These are phyloP conservation scores for Debaryomyces sp. DNA, from an alignment of 1,139 yeast species.

Conservation along the genomic window DNA sequence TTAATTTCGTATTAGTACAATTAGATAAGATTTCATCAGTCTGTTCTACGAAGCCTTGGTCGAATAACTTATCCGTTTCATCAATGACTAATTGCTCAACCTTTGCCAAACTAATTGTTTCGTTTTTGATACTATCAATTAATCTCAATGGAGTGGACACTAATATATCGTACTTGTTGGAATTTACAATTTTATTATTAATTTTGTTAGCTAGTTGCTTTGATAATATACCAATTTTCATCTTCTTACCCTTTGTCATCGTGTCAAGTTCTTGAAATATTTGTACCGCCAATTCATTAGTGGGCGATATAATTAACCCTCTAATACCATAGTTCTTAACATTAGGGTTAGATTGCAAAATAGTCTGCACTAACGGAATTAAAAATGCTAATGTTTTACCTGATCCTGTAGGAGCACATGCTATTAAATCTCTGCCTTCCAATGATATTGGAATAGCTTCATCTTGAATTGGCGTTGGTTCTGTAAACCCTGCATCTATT, in stretches of 20 bases:
- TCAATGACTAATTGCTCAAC: conserved; percentile 83
- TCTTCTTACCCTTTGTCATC: conserved; percentile 54
- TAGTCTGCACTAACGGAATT: conserved; percentile 74
- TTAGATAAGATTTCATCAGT: conserved; percentile 81
- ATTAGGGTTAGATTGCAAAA: conserved; percentile 28
- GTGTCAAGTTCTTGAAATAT: conserved; percentile 70
- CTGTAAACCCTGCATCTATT: conserved; percentile 67
- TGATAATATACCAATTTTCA: conserved; percentile 70
- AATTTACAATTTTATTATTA: conserved; percentile 56
- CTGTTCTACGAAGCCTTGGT: conserved; percentile 87
- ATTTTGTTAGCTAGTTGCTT: conserved; percentile 77
- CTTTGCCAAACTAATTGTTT: conserved; percentile 55
- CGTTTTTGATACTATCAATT: conserved; percentile 73
- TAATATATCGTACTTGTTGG: conserved; percentile 73
- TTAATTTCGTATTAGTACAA: conserved; percentile 56
- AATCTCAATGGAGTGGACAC: conserved; percentile 89
- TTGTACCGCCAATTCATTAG: conserved; percentile 82
- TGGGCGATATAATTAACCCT: conserved; percentile 87
- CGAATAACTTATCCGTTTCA: conserved; percentile 95
- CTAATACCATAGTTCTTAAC: conserved; percentile 53
- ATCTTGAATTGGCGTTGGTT: conserved; percentile 91
- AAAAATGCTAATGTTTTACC: conserved; percentile 90
- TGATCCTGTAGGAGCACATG: conserved; percentile 47
- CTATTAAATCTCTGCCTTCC: conserved; percentile 63
- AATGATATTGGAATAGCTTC: conserved; percentile 78